A percentile compares a stretch with the other conserved stretches of the same genome.
Conservation (phyloP, 805 yeast genomes). For the Komagataella ulmi region DNA sequence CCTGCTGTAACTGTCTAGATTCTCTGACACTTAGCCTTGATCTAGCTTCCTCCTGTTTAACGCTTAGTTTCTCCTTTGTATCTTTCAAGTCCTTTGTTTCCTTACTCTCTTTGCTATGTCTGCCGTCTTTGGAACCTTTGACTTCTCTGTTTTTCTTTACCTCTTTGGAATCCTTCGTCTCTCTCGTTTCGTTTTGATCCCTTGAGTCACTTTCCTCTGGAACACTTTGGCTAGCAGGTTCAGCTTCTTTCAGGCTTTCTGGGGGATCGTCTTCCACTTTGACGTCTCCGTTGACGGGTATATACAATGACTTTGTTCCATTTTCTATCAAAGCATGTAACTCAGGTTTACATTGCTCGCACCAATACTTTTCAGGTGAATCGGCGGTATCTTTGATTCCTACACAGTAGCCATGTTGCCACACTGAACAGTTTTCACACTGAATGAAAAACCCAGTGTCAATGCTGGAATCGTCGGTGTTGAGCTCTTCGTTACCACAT, state of each 20-base stretch:
- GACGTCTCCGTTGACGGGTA: constrained; percentile 24
- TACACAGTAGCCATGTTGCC: constrained; percentile 98
- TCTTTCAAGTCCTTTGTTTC: not conserved
- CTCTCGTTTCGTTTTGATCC: not conserved
- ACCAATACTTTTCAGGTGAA: constrained; percentile 90
- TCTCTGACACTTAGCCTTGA: constrained; percentile 11
- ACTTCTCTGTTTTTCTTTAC: not conserved
- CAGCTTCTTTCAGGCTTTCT: not conserved
- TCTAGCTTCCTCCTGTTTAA: constrained; percentile 10
- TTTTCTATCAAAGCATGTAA: constrained; percentile 45
- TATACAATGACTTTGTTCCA: constrained; percentile 32
- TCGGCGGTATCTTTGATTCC: constrained; percentile 63
- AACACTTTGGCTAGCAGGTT: constrained; percentile 5
- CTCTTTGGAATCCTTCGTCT: not conserved
- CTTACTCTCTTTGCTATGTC: not conserved
- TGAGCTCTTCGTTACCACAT: constrained; percentile 35
- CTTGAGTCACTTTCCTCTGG: not conserved
- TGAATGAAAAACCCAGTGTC: constrained; percentile 60
- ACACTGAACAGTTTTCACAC: constrained; percentile 83
- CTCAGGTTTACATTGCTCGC: constrained; percentile 85
- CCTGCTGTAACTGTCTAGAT: constrained; percentile 21
- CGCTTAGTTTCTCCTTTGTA: constrained; percentile 6
- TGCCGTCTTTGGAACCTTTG: not conserved
- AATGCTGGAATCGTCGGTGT: constrained; percentile 12
- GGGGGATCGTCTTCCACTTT: constrained; percentile 12